Evolutionary conservation across 2,329 filamentous ascomycete species (phyloP).

Genomic region (Fonsecaea monophora): DNA sequence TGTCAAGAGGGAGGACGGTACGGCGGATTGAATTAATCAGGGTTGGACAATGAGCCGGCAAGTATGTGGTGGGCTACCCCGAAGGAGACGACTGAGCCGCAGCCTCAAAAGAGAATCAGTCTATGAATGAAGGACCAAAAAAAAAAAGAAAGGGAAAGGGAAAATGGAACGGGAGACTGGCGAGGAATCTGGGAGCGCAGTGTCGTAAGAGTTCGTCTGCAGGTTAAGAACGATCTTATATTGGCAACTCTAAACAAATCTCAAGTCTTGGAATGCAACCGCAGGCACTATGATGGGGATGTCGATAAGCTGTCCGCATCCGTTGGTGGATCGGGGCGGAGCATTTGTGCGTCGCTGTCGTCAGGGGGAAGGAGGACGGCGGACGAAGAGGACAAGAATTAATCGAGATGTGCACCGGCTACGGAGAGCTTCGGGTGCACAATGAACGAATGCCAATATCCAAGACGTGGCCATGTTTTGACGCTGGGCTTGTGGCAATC

Average conservation of each 20-base stretch:
- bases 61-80: not conserved
- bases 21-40: not conserved
- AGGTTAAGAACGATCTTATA: not conserved
- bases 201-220: not conserved
- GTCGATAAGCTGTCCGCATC: not conserved
- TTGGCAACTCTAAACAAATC: not conserved
- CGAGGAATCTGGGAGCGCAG: not conserved
- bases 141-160: not conserved
- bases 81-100: not conserved
- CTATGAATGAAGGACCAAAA: not conserved
- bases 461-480: not conserved
- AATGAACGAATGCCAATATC: not conserved
- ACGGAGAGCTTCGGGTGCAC: not conserved
- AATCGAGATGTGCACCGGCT: not conserved
- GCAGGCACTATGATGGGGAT: not conserved
- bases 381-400: not conserved
- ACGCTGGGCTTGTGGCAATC: not conserved
- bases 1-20: not conserved
- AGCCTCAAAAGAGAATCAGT: not conserved
- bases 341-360: not conserved
- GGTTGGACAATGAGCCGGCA: not conserved
- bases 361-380: not conserved
- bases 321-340: not conserved
- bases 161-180: not conserved
- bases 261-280: not conserved